Percentiles rank a stretch among this genome's conserved stretches.
These are phyloP conservation scores for Phytophthora fragariae DNA, from an alignment of 352 stramenopile species.

Conservation along the genomic window DNA sequence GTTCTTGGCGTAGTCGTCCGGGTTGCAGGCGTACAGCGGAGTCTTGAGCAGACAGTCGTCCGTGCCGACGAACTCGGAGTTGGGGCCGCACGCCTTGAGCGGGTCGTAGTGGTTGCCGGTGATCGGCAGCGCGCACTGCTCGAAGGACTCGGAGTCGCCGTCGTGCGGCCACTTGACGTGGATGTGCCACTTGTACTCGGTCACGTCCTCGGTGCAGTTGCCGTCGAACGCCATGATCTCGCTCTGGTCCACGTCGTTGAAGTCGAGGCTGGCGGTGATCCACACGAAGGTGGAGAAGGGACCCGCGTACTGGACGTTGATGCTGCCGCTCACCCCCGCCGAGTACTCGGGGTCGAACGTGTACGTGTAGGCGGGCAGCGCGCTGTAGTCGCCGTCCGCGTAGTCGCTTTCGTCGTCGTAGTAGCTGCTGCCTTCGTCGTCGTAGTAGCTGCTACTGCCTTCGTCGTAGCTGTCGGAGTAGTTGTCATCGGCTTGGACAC, in stretches of 20 bases:
- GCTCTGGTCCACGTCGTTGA: slow-evolving; percentile 44
- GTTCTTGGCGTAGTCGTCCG: slow-evolving; percentile 42
- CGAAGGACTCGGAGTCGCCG: slow-evolving; percentile 44
- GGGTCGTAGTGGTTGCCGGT: slow-evolving; percentile 73
- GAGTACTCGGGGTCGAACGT: slow-evolving; percentile 47
- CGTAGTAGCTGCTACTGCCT: not conserved
- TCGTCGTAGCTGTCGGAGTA: slow-evolving; percentile 13
- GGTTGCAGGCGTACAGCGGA: slow-evolving; percentile 51
- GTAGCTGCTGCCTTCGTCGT: slow-evolving; percentile 11
- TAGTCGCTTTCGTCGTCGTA: slow-evolving; percentile 8
- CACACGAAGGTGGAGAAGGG: slow-evolving; percentile 42
- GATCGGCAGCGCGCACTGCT: slow-evolving; percentile 43
- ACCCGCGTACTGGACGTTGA: slow-evolving; percentile 51
- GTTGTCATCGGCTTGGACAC: slow-evolving; percentile 6
- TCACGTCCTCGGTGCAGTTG: slow-evolving; percentile 52
- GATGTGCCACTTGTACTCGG: slow-evolving; percentile 65
- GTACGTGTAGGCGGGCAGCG: slow-evolving; percentile 42
- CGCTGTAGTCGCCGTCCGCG: slow-evolving; percentile 18
- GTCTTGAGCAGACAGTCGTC: slow-evolving; percentile 48
- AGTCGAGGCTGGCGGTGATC: slow-evolving; percentile 55
- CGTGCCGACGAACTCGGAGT: slow-evolving; percentile 56
- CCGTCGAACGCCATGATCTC: slow-evolving; percentile 44
- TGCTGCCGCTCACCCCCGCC: slow-evolving; percentile 48
- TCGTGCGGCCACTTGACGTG: slow-evolving; percentile 55
- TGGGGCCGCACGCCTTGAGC: slow-evolving; percentile 55